A percentile compares a stretch with the other conserved stretches of the same genome.
Evolutionary conservation across 1,284 basidiomycete species (phyloP).

Genomic region (Ceratobasidium sp.): DNA sequence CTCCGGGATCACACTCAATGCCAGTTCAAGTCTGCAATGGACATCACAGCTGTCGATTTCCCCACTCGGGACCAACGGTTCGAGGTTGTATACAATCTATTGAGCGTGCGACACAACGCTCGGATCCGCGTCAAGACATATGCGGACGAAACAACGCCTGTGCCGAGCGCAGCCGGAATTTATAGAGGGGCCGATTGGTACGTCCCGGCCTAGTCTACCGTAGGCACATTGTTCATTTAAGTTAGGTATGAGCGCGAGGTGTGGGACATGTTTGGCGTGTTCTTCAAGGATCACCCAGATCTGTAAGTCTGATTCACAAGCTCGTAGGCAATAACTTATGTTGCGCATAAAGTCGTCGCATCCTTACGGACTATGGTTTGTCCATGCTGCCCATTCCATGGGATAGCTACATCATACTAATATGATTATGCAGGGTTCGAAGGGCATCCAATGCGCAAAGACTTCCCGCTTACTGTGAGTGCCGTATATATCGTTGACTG

Average conservation of each 20-base stretch:
- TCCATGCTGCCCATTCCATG: constrained; percentile 34
- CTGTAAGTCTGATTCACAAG: constrained; percentile 63
- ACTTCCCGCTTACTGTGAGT: constrained; percentile 46
- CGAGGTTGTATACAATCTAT: constrained; percentile 95
- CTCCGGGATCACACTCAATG: constrained; percentile 95
- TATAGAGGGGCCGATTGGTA: constrained; percentile 96
- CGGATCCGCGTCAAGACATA: constrained; percentile 98
- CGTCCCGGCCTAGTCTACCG: constrained; percentile 46
- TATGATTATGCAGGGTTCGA: constrained; percentile 75
- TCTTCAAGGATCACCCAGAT: constrained; percentile 96
- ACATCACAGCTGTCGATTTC: constrained; percentile 95
- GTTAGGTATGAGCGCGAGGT: constrained; percentile 93
- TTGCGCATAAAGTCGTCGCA: constrained; percentile 71
- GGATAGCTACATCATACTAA: background rate
- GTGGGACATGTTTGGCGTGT: constrained; percentile 98
- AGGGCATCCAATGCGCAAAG: constrained; percentile 96
- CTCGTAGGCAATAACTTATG: background rate
- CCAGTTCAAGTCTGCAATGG: constrained; percentile 92
- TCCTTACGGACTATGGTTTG: constrained; percentile 96
- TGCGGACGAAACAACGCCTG: constrained; percentile 92
- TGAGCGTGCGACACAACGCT: constrained; percentile 76
- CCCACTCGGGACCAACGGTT: constrained; percentile 94
- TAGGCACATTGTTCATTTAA: constrained; percentile 1
- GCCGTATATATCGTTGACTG: background rate
- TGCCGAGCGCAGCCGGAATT: constrained; percentile 81